These are phyloP conservation scores for Fagopyrum tataricum DNA, from an alignment of 148 eudicot species.

Conservation along the genomic window DNA sequence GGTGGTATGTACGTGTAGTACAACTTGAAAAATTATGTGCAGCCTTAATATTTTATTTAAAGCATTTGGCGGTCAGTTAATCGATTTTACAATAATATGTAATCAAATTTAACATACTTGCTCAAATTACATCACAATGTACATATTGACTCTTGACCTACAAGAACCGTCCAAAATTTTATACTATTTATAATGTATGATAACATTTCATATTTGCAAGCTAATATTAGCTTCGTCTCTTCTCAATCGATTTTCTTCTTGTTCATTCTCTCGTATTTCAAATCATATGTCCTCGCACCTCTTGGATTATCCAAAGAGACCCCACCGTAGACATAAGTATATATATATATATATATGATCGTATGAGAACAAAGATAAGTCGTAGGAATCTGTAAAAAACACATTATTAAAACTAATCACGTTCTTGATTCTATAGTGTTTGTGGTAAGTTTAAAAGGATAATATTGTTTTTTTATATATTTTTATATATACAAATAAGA, in stretches of 20 bases:
- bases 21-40: not conserved
- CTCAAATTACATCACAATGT: not conserved
- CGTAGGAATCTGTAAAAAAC: too few species aligned
- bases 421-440: too few species aligned
- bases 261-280: not conserved
- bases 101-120: slow-evolving; percentile 1
- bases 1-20: not conserved
- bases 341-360: not conserved
- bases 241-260: not conserved
- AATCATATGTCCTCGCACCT: not conserved
- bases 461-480: too few species aligned
- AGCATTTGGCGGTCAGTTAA: not conserved
- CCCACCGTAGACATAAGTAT: not conserved
- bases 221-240: not conserved
- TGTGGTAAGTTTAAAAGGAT: too few species aligned
- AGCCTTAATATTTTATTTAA: not conserved
- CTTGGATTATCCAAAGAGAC: not conserved
- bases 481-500: too few species aligned
- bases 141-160: not conserved
- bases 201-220: not conserved
- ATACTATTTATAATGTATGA: not conserved
- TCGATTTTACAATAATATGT: not conserved
- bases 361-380: too few species aligned
- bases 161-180: not conserved
- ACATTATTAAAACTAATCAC: too few species aligned